phyloP scores from a whole-genome alignment of 2,329 filamentous ascomycete genomes.

The Dactylellina cionopaga region DNA sequence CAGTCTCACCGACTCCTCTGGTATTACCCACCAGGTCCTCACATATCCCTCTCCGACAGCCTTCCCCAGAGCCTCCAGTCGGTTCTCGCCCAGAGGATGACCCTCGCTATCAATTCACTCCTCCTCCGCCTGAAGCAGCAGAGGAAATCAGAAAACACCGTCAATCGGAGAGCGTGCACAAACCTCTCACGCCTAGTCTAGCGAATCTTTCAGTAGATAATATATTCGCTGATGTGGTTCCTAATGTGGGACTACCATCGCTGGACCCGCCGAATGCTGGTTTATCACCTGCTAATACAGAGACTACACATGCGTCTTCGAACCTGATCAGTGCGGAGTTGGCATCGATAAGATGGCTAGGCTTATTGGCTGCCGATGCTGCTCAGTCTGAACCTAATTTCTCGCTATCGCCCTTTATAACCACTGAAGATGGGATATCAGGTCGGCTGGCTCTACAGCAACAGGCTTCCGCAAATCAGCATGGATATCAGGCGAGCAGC shows the following conservation, averaged over 20 bases:
- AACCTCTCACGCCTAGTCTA: conserved; percentile 27
- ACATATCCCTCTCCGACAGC: conserved; percentile 14
- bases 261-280: conserved; percentile 30
- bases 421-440: conserved; percentile 36
- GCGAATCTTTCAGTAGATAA: conserved; percentile 30
- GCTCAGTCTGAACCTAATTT: conserved; percentile 44
- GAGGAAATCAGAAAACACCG: conserved; percentile 45
- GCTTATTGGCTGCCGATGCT: conserved; percentile 42
- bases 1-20: conserved; percentile 37
- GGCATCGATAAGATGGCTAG: conserved; percentile 50
- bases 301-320: conserved; percentile 42
- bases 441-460: conserved; percentile 39
- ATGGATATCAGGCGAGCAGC: conserved; percentile 19
- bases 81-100: conserved; percentile 48
- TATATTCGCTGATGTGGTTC: conserved; percentile 42
- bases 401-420: conserved; percentile 33
- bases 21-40: conserved; percentile 12
- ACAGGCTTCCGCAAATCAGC: conserved; percentile 32
- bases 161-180: conserved; percentile 36
- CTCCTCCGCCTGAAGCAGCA: conserved; percentile 44
- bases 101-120: conserved; percentile 47
- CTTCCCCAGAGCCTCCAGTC: conserved; percentile 10
- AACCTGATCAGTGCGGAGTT: conserved; percentile 42
- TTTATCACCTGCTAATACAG: conserved; percentile 44
- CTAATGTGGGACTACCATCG: conserved; percentile 10